Conservation (phyloP, 2,329 filamentous ascomycete genomes). For the Corinectria fuckeliana region DNA sequence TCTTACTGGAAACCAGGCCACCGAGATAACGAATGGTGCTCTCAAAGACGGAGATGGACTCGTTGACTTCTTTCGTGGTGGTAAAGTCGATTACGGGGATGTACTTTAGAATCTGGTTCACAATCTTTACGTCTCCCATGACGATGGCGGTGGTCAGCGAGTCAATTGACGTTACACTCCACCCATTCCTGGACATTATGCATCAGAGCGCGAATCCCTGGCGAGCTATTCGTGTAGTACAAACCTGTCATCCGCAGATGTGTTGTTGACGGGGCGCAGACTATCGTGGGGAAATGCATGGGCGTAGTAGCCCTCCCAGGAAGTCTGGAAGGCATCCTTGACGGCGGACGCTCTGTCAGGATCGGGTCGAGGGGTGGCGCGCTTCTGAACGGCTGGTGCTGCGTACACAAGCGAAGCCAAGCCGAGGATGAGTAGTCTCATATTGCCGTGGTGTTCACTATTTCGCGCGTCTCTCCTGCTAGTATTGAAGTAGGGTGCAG, state of each 20-base stretch:
- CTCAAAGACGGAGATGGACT: conserved; percentile 80
- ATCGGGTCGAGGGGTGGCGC: conserved; percentile 35
- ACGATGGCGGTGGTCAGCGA: conserved; percentile 80
- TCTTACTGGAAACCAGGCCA: conserved; percentile 74
- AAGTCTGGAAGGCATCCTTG: conserved; percentile 71
- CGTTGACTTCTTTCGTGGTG: conserved; percentile 51
- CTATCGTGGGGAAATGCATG: conserved; percentile 83
- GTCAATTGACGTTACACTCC: conserved; percentile 85
- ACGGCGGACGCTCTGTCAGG: conserved; percentile 62
- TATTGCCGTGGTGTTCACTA: background rate
- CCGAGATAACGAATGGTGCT: conserved; percentile 89
- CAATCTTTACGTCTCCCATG: conserved; percentile 72
- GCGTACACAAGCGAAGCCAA: background rate
- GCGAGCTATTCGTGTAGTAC: background rate
- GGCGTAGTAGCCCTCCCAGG: conserved; percentile 76
- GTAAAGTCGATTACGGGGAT: conserved; percentile 76
- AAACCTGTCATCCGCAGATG: conserved; percentile 72
- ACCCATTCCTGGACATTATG: conserved; percentile 67
- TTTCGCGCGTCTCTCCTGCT: background rate
- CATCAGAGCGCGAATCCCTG: conserved; percentile 64
- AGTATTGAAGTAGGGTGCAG: background rate
- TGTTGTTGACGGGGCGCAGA: conserved; percentile 70
- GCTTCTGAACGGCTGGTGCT: background rate
- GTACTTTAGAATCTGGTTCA: conserved; percentile 73
- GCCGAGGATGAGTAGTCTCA: conserved; percentile 11